Evolutionary conservation across 352 stramenopile species (phyloP), one percentile per base, ranked within the genome.

Genomic region (Aphanomyces cochlioides): DNA sequence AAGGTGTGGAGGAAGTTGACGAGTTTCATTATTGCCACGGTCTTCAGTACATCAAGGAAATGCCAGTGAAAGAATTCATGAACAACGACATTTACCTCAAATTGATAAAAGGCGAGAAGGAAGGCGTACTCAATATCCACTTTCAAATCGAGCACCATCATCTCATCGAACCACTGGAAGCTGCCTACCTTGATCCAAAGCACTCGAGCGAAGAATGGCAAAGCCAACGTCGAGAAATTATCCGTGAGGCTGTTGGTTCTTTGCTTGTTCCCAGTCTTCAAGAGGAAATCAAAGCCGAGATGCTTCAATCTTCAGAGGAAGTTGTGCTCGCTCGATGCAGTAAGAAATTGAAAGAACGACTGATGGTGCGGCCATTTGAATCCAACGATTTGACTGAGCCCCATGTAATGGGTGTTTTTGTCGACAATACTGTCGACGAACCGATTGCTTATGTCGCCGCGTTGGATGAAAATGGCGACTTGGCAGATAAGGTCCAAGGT

Each of bases 21-120:
- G 87, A 95, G 67, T 95, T 95, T 56, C 88, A 96, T 66, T 95
- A 92, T 50, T 88, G 78, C 5, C 85, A 96, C 47, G 88, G 88
- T 34, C 67, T 96, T 36, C 88, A 96, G 73, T 96, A 96, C 57
- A 80, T 96, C 39, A 78, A 84, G 7, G 85, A 83, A 8, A 94
- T 95, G 87, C 84, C 85, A n/a, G 82, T 88, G n/a, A 66, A 85
- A 43, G 87, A 96, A 28, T 74, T 92, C 10, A 81, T 95, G 53
- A 82, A 89, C 45, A 80, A 77, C 28, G 85, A 92, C 61, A 57
- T 95, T 73, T 96, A 84, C 84, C 57, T 96, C 56, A 84, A 86
- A 57, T 73, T 96, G 8, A 74, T 77, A 43, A 84, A 88, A 38
- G 88, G 82, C 7, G 87, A 96, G 69, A 95, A 96, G 65, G 88